Evolutionary conservation across 139 green algal species (phyloP).

Genomic region (Desmodesmus armatus): DNA sequence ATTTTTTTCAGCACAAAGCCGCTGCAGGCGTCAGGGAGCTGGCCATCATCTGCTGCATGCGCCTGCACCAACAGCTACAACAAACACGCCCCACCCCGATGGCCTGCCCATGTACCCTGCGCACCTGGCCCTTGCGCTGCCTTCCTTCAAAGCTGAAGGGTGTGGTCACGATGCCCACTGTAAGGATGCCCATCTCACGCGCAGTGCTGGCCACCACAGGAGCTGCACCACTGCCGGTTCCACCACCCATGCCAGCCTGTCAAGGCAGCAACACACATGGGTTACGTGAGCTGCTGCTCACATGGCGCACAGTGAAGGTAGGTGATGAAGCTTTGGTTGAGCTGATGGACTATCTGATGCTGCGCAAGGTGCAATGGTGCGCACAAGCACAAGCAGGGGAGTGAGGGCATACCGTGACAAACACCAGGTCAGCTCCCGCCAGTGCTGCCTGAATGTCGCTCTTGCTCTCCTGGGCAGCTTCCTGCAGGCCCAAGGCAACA

Average conservation of each 20-base stretch:
- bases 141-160: constrained; percentile 98
- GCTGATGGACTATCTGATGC: background rate
- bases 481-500: constrained; percentile 54
- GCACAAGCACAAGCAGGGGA: background rate
- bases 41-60: no score
- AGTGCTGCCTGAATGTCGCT: constrained; percentile 78
- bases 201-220: constrained; percentile 90
- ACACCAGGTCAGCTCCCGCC: constrained; percentile 92
- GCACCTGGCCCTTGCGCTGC: constrained; percentile 81
- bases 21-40: no score
- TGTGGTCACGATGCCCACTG: constrained; percentile 96
- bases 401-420: constrained; percentile 83
- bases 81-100: background rate
- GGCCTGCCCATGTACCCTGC: background rate
- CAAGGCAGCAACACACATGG: background rate
- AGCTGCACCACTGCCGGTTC: constrained; percentile 94
- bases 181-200: constrained; percentile 93
- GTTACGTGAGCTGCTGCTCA: background rate
- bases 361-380: background rate
- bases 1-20: background rate
- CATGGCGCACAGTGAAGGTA: background rate
- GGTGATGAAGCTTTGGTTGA: background rate
- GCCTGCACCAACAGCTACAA: background rate
- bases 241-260: constrained; percentile 96
- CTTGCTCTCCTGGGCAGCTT: constrained; percentile 82